phyloP scores from a whole-genome alignment of 2,329 filamentous ascomycete genomes.

The Nannizzia gypsea region DNA sequence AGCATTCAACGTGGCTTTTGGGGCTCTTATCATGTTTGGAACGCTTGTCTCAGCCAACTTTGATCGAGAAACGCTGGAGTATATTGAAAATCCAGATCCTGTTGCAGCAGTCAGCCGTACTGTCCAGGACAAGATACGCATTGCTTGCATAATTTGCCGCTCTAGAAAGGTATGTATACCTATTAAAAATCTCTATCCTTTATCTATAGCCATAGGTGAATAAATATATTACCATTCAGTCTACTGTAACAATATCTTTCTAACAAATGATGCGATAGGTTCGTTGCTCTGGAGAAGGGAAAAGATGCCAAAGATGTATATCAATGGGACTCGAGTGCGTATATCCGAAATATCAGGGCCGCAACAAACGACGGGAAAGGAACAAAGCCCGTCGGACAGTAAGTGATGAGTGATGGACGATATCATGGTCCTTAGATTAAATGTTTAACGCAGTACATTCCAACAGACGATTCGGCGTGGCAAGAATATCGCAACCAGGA shows the following conservation, averaged over 20 bases:
- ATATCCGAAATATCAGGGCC: background rate
- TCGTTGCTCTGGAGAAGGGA: background rate
- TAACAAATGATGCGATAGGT: no score
- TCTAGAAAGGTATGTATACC: conserved; percentile 2
- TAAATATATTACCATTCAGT: no score
- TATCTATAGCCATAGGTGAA: no score
- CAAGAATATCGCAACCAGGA: no score
- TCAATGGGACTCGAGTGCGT: conserved; percentile 1
- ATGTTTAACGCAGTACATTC: no score
- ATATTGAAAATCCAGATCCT: background rate
- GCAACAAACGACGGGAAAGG: background rate
- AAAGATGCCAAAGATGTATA: background rate
- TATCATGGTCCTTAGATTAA: no score
- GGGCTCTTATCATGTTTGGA: background rate
- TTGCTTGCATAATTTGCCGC: background rate
- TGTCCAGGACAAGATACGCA: background rate
- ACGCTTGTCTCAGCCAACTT: background rate
- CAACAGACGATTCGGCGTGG: no score
- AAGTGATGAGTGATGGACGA: no score
- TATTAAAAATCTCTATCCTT: background rate
- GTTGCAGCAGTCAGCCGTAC: conserved; percentile 1
- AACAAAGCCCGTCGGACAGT: background rate
- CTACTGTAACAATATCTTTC: no score
- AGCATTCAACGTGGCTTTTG: no score
- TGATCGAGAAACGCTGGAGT: background rate